phyloP scores from a whole-genome alignment of 257 asterid species.

The Nicotiana otophora region DNA sequence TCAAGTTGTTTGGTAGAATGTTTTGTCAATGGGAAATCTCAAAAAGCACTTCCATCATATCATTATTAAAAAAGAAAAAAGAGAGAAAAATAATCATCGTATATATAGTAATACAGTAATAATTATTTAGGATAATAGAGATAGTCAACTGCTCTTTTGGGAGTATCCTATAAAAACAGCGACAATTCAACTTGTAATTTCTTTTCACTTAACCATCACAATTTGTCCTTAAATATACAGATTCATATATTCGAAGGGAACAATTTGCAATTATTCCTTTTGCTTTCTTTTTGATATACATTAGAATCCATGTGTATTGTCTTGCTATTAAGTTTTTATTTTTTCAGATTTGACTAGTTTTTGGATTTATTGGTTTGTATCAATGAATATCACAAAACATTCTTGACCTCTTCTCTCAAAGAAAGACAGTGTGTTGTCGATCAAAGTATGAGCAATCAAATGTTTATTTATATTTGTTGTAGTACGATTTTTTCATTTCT shows the following conservation, averaged over 20 bases:
- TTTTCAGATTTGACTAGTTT: background rate
- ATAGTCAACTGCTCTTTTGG: conserved; percentile 8
- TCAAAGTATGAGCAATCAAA: background rate
- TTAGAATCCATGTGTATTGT: conserved; percentile 8
- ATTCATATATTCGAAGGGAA: background rate
- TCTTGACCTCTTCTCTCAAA: background rate
- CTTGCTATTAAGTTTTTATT: background rate
- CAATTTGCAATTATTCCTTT: background rate
- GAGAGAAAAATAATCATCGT: background rate
- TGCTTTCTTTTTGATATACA: background rate
- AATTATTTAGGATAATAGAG: background rate
- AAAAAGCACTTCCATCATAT: background rate
- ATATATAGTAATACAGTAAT: background rate
- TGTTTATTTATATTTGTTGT: background rate
- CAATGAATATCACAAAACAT: background rate
- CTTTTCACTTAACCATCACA: background rate
- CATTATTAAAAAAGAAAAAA: background rate
- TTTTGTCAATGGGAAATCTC: background rate
- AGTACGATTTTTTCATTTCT: background rate
- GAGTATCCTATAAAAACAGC: background rate
- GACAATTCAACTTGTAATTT: background rate
- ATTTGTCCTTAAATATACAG: background rate
- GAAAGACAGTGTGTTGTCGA: background rate
- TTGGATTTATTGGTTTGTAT: background rate
- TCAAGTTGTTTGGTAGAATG: background rate